Base-by-base conservation (phyloP, 768 basidiomycete species). In the Porphyrellus cyaneotinctus region DNA sequence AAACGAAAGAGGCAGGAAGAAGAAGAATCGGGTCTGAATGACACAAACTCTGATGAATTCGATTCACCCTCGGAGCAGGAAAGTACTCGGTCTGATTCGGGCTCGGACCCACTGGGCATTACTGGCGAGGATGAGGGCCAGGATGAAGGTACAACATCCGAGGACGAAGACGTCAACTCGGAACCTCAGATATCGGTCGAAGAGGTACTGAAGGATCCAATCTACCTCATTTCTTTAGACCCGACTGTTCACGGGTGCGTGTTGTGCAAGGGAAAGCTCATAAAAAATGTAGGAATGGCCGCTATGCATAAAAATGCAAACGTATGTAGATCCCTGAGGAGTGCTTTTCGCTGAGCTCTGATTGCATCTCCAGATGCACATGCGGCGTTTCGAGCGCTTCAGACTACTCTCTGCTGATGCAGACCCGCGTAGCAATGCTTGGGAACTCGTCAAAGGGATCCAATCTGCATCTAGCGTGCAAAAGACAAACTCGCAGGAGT, bases 21-120 rank as follows among this genome's bases (percentile, higher is more conserved):
- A 57, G 85, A 86, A 55, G 83, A 85, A 69, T 88, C 13, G 88
- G n/a, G 86, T 23, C 64, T 90, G 56, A 75, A 88, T 37, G 84
- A 89, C 58, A 87, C 86, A 1, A 85, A 90, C 66, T 86, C 86
- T 28, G 85, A 87, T 43, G 87, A 88, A 69, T 65, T 78, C 61
- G 76, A 77, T 13, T 81, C 82, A 10, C 73, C 72, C 48, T 76
- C 76, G 20, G 81, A 60, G 48, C 62, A 48, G 59, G 13, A 72
- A 30, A 38, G 35, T 47, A 65, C 67, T 10, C 74, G 72, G 37
- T 68, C 70, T 15, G 64, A 60, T 5, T 18, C 36, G 20, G 62
- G 60, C 8, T 58, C 53, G 24, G 60, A 55, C 18, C n/a, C n/a
- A n/a, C n/a, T n/a, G n/a, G n/a, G n/a, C n/a, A n/a, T n/a, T n/a